Percentiles rank a stretch among this genome's conserved stretches.
Conservation (phyloP, 371 early-diverging fungal species). For the Coemansia sp. region DNA sequence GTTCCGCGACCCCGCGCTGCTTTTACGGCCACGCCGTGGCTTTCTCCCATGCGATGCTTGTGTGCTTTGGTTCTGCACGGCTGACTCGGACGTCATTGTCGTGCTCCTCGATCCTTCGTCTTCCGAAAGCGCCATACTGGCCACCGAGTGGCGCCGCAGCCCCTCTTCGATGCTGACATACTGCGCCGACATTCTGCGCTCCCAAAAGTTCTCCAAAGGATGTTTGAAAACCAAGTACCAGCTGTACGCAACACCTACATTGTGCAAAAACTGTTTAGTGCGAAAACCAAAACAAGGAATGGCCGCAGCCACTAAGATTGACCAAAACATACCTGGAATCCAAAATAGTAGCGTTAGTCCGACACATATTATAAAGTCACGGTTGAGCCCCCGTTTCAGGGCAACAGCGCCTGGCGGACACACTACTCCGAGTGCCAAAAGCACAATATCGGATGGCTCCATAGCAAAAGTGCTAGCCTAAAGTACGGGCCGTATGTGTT, state of each 20-base stretch:
- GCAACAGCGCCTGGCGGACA: conserved; percentile 47
- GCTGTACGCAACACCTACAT: conserved; percentile 40
- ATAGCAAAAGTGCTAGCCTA: conserved; percentile 2
- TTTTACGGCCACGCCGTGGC: conserved; percentile 36
- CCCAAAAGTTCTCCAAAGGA: conserved; percentile 42
- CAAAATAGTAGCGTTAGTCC: conserved; percentile 40
- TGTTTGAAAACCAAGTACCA: conserved; percentile 49
- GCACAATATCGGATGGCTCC: conserved; percentile 48
- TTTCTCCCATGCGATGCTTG: conserved; percentile 18
- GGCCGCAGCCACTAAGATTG: neutral
- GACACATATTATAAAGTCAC: conserved; percentile 41
- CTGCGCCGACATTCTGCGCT: conserved; percentile 12
- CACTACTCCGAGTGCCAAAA: conserved; percentile 36
- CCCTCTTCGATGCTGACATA: conserved; percentile 45
- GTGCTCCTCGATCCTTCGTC: conserved; percentile 39
- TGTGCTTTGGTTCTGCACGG: neutral
- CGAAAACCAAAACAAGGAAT: too few relatives aligned
- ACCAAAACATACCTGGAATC: conserved; percentile 39
- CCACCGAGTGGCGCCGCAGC: conserved; percentile 39
- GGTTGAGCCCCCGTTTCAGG: conserved; percentile 47
- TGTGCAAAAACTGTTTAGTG: too few relatives aligned
- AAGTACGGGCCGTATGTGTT: neutral
- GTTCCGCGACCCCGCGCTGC: conserved; percentile 4
- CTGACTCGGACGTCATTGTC: conserved; percentile 28
- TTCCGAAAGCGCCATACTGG: conserved; percentile 12